phyloP scores from a whole-genome alignment of 2,329 filamentous ascomycete species.

The Lomentospora prolificans region DNA sequence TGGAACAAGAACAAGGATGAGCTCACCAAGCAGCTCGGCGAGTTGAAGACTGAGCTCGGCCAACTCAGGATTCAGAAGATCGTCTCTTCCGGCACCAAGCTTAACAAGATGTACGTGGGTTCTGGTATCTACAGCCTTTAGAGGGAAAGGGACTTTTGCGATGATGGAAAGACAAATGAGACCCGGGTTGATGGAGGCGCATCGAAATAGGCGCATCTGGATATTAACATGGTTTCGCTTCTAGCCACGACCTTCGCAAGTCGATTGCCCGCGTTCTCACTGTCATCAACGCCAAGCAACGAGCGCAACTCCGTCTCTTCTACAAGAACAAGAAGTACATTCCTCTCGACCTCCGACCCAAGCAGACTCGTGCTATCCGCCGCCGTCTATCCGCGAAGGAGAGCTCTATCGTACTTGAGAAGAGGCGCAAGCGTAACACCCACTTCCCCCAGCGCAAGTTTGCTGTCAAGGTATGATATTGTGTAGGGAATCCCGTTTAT shows the following conservation, averaged over 20 bases:
- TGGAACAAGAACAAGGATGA: conserved; percentile 99
- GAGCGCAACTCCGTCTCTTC: conserved; percentile 94
- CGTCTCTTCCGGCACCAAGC: conserved; percentile 86
- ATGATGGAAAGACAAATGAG: background rate
- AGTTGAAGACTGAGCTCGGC: conserved; percentile 93
- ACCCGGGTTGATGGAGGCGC: background rate
- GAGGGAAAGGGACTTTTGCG: background rate
- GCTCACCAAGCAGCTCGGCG: conserved; percentile 85
- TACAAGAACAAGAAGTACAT: conserved; percentile 99
- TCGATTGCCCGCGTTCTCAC: conserved; percentile 98
- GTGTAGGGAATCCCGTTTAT: background rate
- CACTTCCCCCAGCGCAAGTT: conserved; percentile 99
- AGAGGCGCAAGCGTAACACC: conserved; percentile 89
- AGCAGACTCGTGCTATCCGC: conserved; percentile 97
- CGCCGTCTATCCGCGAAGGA: conserved; percentile 91
- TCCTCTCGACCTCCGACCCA: conserved; percentile 94
- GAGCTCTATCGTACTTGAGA: conserved; percentile 72
- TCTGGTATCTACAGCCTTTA: background rate
- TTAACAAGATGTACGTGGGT: conserved; percentile 81
- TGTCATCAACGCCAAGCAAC: conserved; percentile 99
- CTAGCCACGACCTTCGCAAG: conserved; percentile 97
- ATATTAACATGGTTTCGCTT: conserved; percentile 17
- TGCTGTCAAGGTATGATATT: conserved; percentile 77
- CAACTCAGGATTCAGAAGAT: conserved; percentile 98
- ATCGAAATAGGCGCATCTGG: conserved; percentile 10